These are phyloP conservation scores for Chrysochromulina parva DNA, from an alignment of 78 protist species.

Conservation along the genomic window DNA sequence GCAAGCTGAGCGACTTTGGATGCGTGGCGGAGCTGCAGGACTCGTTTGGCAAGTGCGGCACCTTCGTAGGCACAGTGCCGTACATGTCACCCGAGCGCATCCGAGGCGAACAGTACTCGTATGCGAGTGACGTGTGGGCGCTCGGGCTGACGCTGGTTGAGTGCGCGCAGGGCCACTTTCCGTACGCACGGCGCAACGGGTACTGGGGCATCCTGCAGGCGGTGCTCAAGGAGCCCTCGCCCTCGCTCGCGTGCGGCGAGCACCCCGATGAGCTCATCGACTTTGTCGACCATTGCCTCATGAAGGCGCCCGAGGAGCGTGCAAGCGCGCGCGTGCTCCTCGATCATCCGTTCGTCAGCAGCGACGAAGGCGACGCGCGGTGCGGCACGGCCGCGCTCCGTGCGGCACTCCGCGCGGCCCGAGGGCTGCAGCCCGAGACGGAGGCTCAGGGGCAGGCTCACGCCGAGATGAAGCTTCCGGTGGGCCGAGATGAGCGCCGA, in stretches of 20 bases:
- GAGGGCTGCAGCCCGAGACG: too few relatives aligned
- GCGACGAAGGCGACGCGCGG: too few relatives aligned
- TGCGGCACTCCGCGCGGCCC: too few relatives aligned
- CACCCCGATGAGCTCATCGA: neutral
- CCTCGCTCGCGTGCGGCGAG: neutral
- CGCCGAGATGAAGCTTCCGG: too few relatives aligned
- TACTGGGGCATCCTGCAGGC: neutral
- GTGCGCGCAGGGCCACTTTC: slow-evolving; percentile 64
- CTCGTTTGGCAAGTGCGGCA: slow-evolving; percentile 62
- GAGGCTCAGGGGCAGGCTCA: too few relatives aligned
- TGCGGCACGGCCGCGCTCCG: too few relatives aligned
- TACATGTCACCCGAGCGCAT: slow-evolving; percentile 67
- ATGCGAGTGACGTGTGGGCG: slow-evolving; percentile 53
- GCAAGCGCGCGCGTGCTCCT: neutral
- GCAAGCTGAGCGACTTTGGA: slow-evolving; percentile 56
- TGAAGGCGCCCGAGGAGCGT: neutral
- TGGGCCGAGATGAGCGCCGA: too few relatives aligned
- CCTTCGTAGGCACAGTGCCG: slow-evolving; percentile 45
- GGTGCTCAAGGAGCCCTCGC: slow-evolving; percentile 44
- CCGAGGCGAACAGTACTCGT: slow-evolving; percentile 9
- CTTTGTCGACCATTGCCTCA: slow-evolving; percentile 3
- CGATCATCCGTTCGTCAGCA: neutral
- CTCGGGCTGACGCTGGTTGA: slow-evolving; percentile 68
- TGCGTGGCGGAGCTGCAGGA: slow-evolving; percentile 30
- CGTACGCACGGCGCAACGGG: slow-evolving; percentile 23